A percentile compares a stretch with the other conserved stretches of the same genome.
Evolutionary conservation across 768 basidiomycete genomes (phyloP).

Genomic region (Tulasnella calospora): DNA sequence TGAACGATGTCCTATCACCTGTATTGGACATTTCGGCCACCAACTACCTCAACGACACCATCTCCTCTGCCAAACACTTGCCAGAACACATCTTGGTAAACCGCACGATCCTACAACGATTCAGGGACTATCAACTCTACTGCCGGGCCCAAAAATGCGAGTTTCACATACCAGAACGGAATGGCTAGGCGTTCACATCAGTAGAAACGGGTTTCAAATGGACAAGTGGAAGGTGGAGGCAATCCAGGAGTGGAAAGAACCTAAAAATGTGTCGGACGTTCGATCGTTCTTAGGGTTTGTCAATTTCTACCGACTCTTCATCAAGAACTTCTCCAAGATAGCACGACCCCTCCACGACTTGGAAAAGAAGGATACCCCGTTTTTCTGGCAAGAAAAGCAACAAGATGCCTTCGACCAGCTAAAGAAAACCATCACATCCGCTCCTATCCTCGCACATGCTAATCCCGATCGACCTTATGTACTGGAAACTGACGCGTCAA

Average conservation of each 20-base stretch:
- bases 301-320: neutral
- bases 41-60: conserved; percentile 30
- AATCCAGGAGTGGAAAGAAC: neutral
- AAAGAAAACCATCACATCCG: neutral
- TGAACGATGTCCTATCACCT: neutral
- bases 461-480: neutral
- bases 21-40: conserved; percentile 23
- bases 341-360: neutral
- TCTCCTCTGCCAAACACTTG: neutral
- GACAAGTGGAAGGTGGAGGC: conserved; percentile 13
- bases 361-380: neutral
- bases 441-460: neutral
- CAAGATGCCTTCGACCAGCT: neutral
- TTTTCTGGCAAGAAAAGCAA: neutral
- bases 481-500: neutral
- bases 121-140: neutral
- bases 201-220: neutral
- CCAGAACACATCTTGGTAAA: neutral
- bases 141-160: neutral
- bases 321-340: neutral
- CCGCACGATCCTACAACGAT: neutral
- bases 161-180: neutral
- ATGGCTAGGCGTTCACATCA: neutral
- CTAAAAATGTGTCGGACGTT: neutral
- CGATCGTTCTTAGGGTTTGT: conserved; percentile 6